These are phyloP conservation scores for Acacia acuminata DNA, from an alignment of 306 rosid species.

Conservation along the genomic window DNA sequence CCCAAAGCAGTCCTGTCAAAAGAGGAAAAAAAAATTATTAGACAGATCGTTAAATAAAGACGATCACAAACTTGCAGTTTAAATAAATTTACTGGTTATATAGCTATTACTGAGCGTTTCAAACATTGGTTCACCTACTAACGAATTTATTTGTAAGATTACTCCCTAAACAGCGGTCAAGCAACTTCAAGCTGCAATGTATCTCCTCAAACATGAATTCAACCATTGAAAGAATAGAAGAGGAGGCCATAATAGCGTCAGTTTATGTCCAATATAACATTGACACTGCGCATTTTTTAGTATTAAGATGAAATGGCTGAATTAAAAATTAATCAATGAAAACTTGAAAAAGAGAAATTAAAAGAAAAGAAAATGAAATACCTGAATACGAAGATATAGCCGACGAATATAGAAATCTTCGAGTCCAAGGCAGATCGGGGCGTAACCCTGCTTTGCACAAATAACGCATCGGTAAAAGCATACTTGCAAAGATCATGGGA, in stretches of 20 bases:
- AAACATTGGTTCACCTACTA: neutral
- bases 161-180: neutral
- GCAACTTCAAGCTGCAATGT: neutral
- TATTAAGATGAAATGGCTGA: neutral
- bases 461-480: neutral
- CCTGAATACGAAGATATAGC: constrained; percentile 59
- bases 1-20: constrained; percentile 71
- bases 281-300: neutral
- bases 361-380: neutral
- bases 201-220: neutral
- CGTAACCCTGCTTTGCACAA: constrained; percentile 48
- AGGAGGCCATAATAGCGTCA: neutral
- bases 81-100: neutral
- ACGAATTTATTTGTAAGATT: neutral
- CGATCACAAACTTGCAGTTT: neutral
- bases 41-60: neutral
- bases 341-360: neutral
- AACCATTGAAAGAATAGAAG: neutral
- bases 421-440: constrained; percentile 72
- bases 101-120: neutral
- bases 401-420: constrained; percentile 74
- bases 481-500: neutral
- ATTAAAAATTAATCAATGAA: neutral
- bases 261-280: neutral
- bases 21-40: neutral